Evolutionary conservation across 2,329 filamentous ascomycete species (phyloP).

Genomic region (Aspergillus eucalypticola): DNA sequence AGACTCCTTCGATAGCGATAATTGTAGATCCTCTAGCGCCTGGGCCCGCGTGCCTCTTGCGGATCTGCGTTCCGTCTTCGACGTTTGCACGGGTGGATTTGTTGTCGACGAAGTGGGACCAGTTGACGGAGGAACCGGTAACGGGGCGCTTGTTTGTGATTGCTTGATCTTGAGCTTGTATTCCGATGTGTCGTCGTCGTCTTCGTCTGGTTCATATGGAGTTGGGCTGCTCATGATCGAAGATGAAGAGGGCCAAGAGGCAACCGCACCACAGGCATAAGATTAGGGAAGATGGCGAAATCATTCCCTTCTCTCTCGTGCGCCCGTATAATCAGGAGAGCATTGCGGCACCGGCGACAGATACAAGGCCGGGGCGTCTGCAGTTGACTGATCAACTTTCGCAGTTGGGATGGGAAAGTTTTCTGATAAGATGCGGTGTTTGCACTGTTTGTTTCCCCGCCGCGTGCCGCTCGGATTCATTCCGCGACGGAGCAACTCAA

Average conservation of each 20-base stretch:
- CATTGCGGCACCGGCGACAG: neutral
- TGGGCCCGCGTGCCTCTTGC: conserved; percentile 12
- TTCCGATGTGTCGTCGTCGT: conserved; percentile 31
- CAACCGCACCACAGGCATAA: conserved; percentile 26
- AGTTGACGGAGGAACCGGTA: neutral
- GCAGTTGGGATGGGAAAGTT: conserved; percentile 8
- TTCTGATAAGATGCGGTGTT: conserved; percentile 34
- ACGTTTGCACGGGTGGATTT: conserved; percentile 4
- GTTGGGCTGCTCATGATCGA: conserved; percentile 41
- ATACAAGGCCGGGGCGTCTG: neutral
- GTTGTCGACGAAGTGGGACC: neutral
- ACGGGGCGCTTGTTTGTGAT: conserved; percentile 6
- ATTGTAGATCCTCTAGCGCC: conserved; percentile 15
- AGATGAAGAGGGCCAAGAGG: conserved; percentile 54
- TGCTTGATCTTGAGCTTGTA: conserved; percentile 17
- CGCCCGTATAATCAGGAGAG: neutral
- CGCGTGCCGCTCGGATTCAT: neutral
- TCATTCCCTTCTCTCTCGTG: conserved; percentile 24
- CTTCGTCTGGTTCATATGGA: conserved; percentile 32
- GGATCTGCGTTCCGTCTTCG: neutral
- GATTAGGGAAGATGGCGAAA: conserved; percentile 15
- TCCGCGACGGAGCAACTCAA: neutral
- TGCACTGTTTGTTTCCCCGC: conserved; percentile 38
- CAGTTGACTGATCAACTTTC: neutral
- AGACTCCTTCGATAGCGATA: conserved; percentile 44